phyloP scores from a whole-genome alignment of 805 yeast species.

The Metschnikowia proteae region DNA sequence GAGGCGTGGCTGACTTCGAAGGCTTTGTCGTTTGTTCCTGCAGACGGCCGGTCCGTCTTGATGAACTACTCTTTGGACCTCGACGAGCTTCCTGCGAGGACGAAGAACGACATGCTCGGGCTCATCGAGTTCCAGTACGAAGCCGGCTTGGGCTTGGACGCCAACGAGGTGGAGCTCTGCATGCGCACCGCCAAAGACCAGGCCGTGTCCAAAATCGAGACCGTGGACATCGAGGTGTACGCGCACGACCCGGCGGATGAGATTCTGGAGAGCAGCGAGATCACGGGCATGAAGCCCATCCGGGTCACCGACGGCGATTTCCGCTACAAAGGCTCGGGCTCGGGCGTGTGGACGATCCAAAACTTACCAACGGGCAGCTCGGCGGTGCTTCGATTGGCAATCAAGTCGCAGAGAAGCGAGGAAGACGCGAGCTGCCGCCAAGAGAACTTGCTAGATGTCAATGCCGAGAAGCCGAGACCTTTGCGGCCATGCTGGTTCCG shows the following conservation, averaged over 20 bases:
- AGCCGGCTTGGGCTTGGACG: conserved; percentile 48
- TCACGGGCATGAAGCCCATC: conserved; percentile 47
- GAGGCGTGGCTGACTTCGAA: conserved; percentile 52
- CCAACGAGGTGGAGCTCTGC: conserved; percentile 62
- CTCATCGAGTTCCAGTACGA: conserved; percentile 52
- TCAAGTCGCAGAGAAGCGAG: conserved; percentile 19
- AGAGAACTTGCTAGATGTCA: conserved; percentile 2
- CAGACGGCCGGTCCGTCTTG: conserved; percentile 71
- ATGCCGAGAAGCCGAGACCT: background rate
- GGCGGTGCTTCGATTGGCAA: conserved; percentile 63
- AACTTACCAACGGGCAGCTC: conserved; percentile 57
- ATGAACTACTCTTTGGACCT: conserved; percentile 63
- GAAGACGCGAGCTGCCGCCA: background rate
- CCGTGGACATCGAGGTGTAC: conserved; percentile 26
- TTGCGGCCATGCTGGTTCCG: conserved; percentile 38
- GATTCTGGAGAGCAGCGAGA: conserved; percentile 7
- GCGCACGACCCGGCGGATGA: conserved; percentile 13
- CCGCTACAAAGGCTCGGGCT: conserved; percentile 47
- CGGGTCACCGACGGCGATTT: conserved; percentile 79
- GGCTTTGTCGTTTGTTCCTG: conserved; percentile 69
- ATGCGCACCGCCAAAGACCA: conserved; percentile 39
- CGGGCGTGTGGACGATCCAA: conserved; percentile 65
- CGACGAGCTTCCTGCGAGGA: conserved; percentile 21
- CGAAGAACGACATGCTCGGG: conserved; percentile 37
- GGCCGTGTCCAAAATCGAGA: conserved; percentile 33